A percentile compares a stretch with the other conserved stretches of the same genome.
Conservation (phyloP, 192 early-diverging fungal genomes). For the Paraglomus brasilianum region DNA sequence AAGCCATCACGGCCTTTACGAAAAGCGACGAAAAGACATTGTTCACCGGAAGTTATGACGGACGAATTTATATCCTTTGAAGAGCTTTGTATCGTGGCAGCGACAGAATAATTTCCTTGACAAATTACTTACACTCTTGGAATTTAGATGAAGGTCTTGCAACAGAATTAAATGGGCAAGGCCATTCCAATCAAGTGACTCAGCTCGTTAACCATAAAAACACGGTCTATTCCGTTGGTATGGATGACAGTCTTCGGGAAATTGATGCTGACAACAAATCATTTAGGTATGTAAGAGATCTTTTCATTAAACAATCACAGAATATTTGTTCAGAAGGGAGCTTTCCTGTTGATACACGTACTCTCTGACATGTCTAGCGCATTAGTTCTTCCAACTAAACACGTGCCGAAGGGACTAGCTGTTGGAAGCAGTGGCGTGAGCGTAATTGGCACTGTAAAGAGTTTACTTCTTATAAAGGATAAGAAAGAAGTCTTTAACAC, state of each 20-base stretch:
- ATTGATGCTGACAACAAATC: conserved; percentile 32
- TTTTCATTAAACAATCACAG: background rate
- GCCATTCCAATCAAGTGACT: conserved; percentile 78
- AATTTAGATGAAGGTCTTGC: conserved; percentile 44
- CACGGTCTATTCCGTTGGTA: conserved; percentile 61
- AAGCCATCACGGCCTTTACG: conserved; percentile 79
- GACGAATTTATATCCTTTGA: conserved; percentile 63
- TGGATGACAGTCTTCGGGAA: conserved; percentile 70
- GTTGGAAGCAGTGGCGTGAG: conserved; percentile 44
- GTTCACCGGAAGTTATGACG: conserved; percentile 91
- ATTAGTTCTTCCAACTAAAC: conserved; percentile 41
- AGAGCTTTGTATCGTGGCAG: too few relatives aligned
- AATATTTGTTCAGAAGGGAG: background rate
- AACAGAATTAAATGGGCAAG: conserved; percentile 53
- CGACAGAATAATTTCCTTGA: background rate
- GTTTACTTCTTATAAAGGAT: conserved; percentile 53
- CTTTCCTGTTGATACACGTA: conserved; percentile 15
- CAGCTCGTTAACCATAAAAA: conserved; percentile 47
- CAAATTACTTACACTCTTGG: conserved; percentile 52
- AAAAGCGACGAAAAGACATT: conserved; percentile 55
- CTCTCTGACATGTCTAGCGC: conserved; percentile 39
- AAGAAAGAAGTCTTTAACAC: conserved; percentile 41
- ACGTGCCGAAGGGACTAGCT: conserved; percentile 57
- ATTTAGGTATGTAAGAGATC: conserved; percentile 38
- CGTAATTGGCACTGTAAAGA: conserved; percentile 54